Evolutionary conservation across 108 stramenopile genomes (phyloP).

Genomic region (Discostella stelligeroides): DNA sequence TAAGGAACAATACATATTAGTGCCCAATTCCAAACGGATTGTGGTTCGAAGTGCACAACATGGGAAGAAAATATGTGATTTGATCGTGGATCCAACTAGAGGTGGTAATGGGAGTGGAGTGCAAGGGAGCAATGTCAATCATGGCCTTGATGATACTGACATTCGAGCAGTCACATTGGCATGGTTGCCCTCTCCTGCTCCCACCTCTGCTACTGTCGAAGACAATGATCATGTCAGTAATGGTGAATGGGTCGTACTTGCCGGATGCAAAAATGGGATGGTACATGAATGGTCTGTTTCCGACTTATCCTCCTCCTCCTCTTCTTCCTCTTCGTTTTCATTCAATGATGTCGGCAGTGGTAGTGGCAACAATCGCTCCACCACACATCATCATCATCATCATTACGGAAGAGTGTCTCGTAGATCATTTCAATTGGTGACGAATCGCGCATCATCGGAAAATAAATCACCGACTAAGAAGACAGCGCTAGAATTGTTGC

Average conservation of each 20-base stretch:
- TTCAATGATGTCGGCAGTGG: constrained; percentile 4
- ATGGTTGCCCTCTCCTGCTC: constrained; percentile 20
- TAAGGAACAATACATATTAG: constrained; percentile 36
- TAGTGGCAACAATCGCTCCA: background rate
- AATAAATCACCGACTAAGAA: background rate
- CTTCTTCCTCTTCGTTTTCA: too few species aligned
- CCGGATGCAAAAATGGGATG: constrained; percentile 31
- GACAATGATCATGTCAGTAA: constrained; percentile 7
- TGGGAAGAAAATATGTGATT: constrained; percentile 30
- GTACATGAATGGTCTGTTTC: constrained; percentile 41
- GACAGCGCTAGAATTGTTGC: constrained; percentile 1
- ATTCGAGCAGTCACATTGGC: constrained; percentile 35
- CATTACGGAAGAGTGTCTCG: too few species aligned
- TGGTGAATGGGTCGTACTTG: constrained; percentile 36
- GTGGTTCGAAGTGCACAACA: constrained; percentile 37
- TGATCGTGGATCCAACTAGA: constrained; percentile 3
- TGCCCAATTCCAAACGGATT: constrained; percentile 29
- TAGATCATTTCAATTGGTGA: constrained; percentile 13
- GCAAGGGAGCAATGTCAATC: background rate
- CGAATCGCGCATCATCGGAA: background rate
- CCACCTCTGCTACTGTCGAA: background rate
- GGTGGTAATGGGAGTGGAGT: background rate
- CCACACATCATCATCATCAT: too few species aligned
- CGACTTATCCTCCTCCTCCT: constrained; percentile 10
- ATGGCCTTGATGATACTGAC: constrained; percentile 3